Conservation (phyloP, 768 basidiomycete species). For the Suillus sp. region DNA sequence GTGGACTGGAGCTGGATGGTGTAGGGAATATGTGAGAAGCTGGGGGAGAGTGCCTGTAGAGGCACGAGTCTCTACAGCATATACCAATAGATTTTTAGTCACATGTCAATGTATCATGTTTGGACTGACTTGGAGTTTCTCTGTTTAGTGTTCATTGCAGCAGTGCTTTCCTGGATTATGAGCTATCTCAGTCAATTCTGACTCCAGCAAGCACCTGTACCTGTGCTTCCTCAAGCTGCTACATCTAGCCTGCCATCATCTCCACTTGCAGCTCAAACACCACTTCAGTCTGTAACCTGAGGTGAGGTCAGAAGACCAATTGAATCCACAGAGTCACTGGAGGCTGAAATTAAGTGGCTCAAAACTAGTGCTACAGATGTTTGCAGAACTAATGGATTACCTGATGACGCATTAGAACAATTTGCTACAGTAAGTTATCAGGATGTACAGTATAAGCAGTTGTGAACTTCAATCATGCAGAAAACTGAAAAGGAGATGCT, state of each 20-base stretch:
- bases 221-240: neutral
- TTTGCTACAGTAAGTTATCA: slow-evolving; percentile 4
- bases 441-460: neutral
- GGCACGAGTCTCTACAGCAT: no score
- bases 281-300: neutral
- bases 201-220: neutral
- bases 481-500: neutral
- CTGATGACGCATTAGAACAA: neutral
- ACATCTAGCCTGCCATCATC: neutral
- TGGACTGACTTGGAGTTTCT: neutral
- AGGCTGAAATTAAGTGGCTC: neutral
- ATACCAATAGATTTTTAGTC: neutral
- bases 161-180: neutral
- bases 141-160: neutral
- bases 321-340: neutral
- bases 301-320: neutral
- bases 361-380: neutral
- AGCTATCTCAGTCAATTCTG: neutral
- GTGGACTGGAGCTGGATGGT: no score
- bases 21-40: no score
- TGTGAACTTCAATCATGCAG: neutral
- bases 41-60: no score
- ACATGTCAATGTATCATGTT: neutral
- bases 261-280: neutral
- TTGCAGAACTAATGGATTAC: neutral